Evolutionary conservation across 495 filamentous ascomycete genomes (phyloP).

Genomic region (Neurospora tetraspora): DNA sequence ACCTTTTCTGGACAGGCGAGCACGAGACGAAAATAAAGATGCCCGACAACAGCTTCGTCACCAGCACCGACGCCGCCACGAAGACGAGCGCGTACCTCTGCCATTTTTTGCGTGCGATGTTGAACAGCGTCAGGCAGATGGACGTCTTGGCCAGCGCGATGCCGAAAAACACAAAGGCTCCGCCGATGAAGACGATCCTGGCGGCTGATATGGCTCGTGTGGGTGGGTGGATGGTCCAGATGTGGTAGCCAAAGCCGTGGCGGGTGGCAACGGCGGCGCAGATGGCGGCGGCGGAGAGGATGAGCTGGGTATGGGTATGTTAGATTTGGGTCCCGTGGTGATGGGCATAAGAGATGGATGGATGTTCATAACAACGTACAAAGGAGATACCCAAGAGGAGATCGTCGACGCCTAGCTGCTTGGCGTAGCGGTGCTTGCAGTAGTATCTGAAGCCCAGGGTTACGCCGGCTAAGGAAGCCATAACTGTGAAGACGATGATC

Average conservation of each 20-base stretch:
- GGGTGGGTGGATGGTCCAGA: background rate
- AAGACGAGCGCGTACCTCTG: background rate
- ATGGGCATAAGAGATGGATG: background rate
- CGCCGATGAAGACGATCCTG: background rate
- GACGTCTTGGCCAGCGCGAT: background rate
- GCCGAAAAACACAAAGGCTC: background rate
- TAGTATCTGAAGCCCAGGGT: background rate
- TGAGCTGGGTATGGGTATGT: background rate
- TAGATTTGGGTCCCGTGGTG: background rate
- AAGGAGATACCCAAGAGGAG: background rate
- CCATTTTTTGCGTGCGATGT: background rate
- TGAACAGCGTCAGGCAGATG: background rate
- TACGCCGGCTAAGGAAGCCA: background rate
- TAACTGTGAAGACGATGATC: background rate
- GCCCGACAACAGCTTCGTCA: background rate
- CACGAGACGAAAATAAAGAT: background rate
- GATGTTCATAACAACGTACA: background rate
- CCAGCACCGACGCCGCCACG: background rate
- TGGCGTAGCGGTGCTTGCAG: background rate
- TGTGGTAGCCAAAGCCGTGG: background rate
- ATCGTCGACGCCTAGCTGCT: background rate
- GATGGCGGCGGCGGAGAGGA: background rate
- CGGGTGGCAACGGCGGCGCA: background rate
- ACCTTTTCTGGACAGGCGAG: background rate
- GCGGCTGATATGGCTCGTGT: background rate